Base-by-base conservation (phyloP, 2,329 filamentous ascomycete genomes). In the Colletotrichum spaethianum region DNA sequence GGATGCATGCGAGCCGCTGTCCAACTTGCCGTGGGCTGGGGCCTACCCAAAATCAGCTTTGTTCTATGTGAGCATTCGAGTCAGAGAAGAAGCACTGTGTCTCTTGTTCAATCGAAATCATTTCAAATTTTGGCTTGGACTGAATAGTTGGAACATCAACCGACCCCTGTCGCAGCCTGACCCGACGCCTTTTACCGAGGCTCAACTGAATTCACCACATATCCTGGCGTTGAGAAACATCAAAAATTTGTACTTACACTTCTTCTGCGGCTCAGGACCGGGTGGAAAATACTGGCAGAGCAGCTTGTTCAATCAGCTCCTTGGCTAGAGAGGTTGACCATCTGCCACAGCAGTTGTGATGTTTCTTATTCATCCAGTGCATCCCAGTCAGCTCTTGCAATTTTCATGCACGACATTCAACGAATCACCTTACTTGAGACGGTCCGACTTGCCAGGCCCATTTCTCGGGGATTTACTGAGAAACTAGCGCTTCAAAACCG, bases 101-200 rank as follows among this genome's bases (percentile, higher is more conserved):
- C 33, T 63, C 20, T 52, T 40, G 2, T 26, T 52, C 1, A 52
- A 3, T 12, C 16, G 16, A 40, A 63, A 63, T 33, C 31, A 40
- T 52, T 63, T 52, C 46, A 38, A 36, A 7, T 52, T 63, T 20
- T 63, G 31, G 44, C 60, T 63, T 28, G 44, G 44, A 20, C 18
- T 12, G 23, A 9, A 28, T 2, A 63, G 9, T 16, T 52, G 46
- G 18, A 5, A 16, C 16, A 31, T 18, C 23, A 63, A 40, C 18
- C 18, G 0, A 9, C 12, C 44, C 7, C n/a, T 18, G 33, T 31
- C 44, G n/a, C 14, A n/a, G 2, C 36, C 42, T 2, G 26, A 8
- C 14, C n/a, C 23, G 6, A 4, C 1, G 16, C n/a, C n/a, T 8
- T 50, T 50, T n/a, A 62, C n/a, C 18, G 59, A 50, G 23, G 31